A percentile compares a stretch with the other conserved stretches of the same genome.
These are phyloP conservation scores for Colletotrichum navitas DNA, from an alignment of 2,329 filamentous ascomycete genomes.

Conservation along the genomic window DNA sequence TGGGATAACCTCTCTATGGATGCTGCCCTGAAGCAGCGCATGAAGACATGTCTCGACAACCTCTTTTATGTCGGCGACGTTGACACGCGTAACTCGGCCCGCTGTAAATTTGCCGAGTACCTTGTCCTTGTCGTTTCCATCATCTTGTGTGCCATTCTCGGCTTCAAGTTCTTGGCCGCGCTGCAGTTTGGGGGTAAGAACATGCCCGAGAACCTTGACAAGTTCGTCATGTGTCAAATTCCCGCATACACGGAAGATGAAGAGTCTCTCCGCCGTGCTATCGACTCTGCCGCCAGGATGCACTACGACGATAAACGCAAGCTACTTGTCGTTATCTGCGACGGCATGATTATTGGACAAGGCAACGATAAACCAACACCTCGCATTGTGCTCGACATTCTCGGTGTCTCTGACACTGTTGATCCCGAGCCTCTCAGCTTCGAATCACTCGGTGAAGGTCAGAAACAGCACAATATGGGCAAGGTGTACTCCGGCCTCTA, in stretches of 20 bases:
- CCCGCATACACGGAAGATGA: constrained; percentile 99
- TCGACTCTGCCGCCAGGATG: constrained; percentile 96
- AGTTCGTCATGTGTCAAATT: constrained; percentile 98
- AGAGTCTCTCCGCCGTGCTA: constrained; percentile 94
- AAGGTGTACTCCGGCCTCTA: constrained; percentile 98
- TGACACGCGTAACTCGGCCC: constrained; percentile 88
- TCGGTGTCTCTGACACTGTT: constrained; percentile 92
- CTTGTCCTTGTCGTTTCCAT: constrained; percentile 88
- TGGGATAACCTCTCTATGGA: constrained; percentile 80
- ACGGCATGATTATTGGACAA: constrained; percentile 99
- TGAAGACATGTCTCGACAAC: constrained; percentile 90
- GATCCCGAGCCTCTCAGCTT: constrained; percentile 98
- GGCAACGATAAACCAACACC: constrained; percentile 97
- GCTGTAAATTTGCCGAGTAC: constrained; percentile 90
- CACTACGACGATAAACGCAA: constrained; percentile 99
- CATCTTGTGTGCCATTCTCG: constrained; percentile 83
- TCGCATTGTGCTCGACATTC: constrained; percentile 94
- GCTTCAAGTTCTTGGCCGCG: constrained; percentile 96
- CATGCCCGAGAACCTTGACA: constrained; percentile 94
- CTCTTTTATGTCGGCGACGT: constrained; percentile 94
- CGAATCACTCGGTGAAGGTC: constrained; percentile 93
- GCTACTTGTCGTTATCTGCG: constrained; percentile 90
- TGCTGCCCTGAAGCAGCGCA: constrained; percentile 68
- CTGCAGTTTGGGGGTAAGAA: constrained; percentile 94
- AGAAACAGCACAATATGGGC: constrained; percentile 99